phyloP scores from a whole-genome alignment of 2,329 filamentous ascomycete genomes.

The Blumeriella jaapii region DNA sequence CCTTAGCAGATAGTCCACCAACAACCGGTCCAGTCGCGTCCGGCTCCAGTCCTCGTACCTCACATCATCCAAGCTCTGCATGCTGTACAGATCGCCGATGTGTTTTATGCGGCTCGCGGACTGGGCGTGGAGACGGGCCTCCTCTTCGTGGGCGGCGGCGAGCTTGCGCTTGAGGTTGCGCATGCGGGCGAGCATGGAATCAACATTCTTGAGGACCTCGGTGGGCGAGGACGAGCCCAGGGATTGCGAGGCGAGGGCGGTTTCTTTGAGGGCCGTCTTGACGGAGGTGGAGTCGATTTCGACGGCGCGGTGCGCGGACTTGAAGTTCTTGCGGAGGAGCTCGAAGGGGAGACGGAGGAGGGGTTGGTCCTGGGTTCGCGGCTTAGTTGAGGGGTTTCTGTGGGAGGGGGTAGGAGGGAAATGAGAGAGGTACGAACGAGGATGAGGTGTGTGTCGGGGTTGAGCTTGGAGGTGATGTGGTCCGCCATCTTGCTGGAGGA shows the following conservation, averaged over 20 bases:
- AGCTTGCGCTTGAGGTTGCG: slow-evolving; percentile 84
- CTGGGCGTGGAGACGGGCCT: slow-evolving; percentile 63
- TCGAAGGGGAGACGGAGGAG: slow-evolving; percentile 88
- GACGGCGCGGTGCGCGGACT: slow-evolving; percentile 65
- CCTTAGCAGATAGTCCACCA: slow-evolving; percentile 87
- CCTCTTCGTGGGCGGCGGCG: slow-evolving; percentile 63
- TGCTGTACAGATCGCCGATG: slow-evolving; percentile 67
- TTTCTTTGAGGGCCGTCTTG: slow-evolving; percentile 48
- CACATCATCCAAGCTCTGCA: slow-evolving; percentile 76
- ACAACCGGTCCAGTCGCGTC: slow-evolving; percentile 64
- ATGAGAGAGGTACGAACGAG: slow-evolving; percentile 40
- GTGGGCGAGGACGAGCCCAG: slow-evolving; percentile 56
- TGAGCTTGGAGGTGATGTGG: slow-evolving; percentile 53
- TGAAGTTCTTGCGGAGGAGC: slow-evolving; percentile 88
- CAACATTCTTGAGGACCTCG: slow-evolving; percentile 68
- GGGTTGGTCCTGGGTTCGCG: slow-evolving; percentile 82
- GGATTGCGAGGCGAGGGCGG: slow-evolving; percentile 32
- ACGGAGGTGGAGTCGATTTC: slow-evolving; percentile 58
- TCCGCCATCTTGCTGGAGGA: slow-evolving; percentile 38
- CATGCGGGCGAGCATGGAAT: slow-evolving; percentile 76
- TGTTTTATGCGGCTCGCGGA: slow-evolving; percentile 68
- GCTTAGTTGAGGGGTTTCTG: slow-evolving; percentile 6
- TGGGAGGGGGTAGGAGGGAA: slow-evolving; percentile 2
- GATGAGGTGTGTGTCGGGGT: slow-evolving; percentile 64
- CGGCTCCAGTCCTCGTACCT: slow-evolving; percentile 89